A percentile compares a stretch with the other conserved stretches of the same genome.
Evolutionary conservation across 1,284 basidiomycete species (phyloP).

Genomic region (Boletus sp.): DNA sequence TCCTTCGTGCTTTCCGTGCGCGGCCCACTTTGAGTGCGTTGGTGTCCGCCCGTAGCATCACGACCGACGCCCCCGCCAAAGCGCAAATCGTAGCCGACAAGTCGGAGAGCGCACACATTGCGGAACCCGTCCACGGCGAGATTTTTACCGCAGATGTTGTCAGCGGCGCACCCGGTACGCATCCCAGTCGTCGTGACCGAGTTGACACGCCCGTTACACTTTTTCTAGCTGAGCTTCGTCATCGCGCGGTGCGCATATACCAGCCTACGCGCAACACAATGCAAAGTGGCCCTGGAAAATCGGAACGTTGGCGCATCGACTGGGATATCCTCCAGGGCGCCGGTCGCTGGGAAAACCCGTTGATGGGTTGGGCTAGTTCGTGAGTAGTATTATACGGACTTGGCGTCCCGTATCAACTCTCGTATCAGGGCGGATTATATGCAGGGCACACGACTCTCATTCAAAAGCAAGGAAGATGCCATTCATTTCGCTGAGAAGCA

Average conservation of each 20-base stretch:
- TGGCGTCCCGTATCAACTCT: neutral
- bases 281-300: constrained; percentile 88
- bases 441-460: constrained; percentile 87
- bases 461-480: constrained; percentile 89
- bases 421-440: constrained; percentile 86
- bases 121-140: constrained; percentile 45
- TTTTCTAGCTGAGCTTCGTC: constrained; percentile 70
- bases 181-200: neutral
- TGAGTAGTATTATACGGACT: constrained; percentile 40
- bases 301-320: constrained; percentile 90
- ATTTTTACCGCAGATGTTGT: constrained; percentile 70
- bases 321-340: constrained; percentile 88
- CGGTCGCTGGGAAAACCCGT: constrained; percentile 96
- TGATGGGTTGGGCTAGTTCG: constrained; percentile 97
- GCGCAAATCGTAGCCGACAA: constrained; percentile 25
- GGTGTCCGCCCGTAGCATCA: constrained; percentile 18
- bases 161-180: constrained; percentile 74
- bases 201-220: neutral
- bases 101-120: constrained; percentile 30
- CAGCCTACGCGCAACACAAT: constrained; percentile 93
- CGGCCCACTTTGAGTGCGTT: constrained; percentile 26
- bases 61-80: constrained; percentile 21
- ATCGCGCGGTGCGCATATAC: constrained; percentile 89
- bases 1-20: constrained; percentile 38
- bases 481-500: constrained; percentile 93